These are phyloP conservation scores for Lactifluus echinatus DNA, from an alignment of 768 basidiomycete species.

Conservation along the genomic window DNA sequence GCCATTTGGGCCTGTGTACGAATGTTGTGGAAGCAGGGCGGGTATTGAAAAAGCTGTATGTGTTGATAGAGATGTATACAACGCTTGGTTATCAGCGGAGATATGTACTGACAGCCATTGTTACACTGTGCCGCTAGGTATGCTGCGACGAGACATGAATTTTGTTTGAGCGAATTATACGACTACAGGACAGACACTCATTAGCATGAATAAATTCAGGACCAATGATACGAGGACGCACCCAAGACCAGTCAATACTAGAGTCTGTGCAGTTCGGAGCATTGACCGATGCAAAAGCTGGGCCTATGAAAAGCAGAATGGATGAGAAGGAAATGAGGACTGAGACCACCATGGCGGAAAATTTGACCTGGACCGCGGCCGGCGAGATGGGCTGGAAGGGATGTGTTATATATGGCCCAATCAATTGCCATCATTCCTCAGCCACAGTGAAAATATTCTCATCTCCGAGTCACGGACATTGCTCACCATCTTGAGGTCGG, in stretches of 20 bases:
- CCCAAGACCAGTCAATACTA: slow-evolving; percentile 7
- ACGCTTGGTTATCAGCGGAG: neutral
- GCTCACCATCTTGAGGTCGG: neutral
- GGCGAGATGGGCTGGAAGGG: neutral
- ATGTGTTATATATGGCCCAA: neutral
- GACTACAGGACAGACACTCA: neutral
- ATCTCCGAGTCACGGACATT: neutral
- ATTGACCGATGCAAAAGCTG: neutral
- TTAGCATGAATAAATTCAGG: neutral
- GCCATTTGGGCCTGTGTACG: slow-evolving; percentile 11
- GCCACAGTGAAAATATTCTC: neutral
- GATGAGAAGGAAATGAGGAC: neutral
- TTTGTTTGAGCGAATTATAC: slow-evolving; percentile 9
- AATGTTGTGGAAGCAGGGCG: neutral
- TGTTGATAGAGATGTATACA: neutral
- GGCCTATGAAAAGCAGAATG: neutral
- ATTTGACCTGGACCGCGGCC: neutral
- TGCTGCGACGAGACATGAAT: slow-evolving; percentile 7
- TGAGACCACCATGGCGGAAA: neutral
- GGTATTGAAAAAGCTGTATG: neutral
- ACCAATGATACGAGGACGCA: no score
- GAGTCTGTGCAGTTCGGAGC: slow-evolving; percentile 1
- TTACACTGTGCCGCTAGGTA: neutral
- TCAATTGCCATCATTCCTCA: neutral
- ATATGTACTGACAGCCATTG: slow-evolving; percentile 6